These are phyloP conservation scores for Adiantum capillusveneris DNA, from an alignment of 75 land plant species.

Conservation along the genomic window DNA sequence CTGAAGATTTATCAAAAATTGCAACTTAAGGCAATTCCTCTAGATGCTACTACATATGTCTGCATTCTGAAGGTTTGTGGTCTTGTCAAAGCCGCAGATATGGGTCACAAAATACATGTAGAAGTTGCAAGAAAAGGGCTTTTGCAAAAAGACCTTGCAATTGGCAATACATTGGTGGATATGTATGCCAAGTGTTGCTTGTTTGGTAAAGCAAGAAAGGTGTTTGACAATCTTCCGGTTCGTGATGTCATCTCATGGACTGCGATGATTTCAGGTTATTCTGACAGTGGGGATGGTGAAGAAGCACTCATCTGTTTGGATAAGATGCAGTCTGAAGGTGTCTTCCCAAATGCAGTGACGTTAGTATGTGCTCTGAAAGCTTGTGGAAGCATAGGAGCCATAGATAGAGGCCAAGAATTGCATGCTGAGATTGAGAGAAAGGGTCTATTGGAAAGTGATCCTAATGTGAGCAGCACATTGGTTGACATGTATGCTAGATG, in stretches of 20 bases:
- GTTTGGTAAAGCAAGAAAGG: constrained; percentile 7
- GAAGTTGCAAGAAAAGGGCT: constrained; percentile 11
- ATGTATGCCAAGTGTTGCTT: constrained; percentile 27
- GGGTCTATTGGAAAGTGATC: background rate
- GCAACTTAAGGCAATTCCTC: background rate
- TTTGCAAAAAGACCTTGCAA: background rate
- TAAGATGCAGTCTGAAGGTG: constrained; percentile 15
- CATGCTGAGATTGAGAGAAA: constrained; percentile 3
- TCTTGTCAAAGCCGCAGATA: constrained; percentile 3
- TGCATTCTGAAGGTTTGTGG: constrained; percentile 13
- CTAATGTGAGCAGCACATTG: background rate
- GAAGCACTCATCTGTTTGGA: constrained; percentile 10
- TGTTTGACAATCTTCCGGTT: constrained; percentile 4
- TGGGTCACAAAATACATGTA: constrained; percentile 34
- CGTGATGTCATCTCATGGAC: constrained; percentile 15
- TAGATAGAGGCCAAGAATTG: constrained; percentile 13
- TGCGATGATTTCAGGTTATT: constrained; percentile 26
- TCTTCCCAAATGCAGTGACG: constrained; percentile 23
- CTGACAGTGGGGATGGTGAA: constrained; percentile 12
- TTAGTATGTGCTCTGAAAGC: constrained; percentile 13
- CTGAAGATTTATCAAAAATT: no score
- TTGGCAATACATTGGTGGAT: constrained; percentile 20
- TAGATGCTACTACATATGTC: constrained; percentile 1
- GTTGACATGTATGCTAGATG: constrained; percentile 10
- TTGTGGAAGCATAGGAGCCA: constrained; percentile 1